phyloP scores from a whole-genome alignment of 192 early-diverging fungal genomes.

The Paraglomus brasilianum region DNA sequence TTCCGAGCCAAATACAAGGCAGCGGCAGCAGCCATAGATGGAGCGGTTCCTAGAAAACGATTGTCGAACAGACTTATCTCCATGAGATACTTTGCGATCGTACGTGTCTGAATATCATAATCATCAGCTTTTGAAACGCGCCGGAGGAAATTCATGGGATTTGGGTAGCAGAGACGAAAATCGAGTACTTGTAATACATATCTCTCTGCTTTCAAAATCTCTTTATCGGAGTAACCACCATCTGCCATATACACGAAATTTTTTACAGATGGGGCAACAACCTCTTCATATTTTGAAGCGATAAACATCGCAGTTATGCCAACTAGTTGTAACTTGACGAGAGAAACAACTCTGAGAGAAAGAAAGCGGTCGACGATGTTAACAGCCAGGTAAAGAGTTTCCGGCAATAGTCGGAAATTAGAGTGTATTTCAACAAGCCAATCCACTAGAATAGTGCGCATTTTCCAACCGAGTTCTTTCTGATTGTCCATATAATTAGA shows the following conservation, averaged over 20 bases:
- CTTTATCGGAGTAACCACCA: constrained; percentile 71
- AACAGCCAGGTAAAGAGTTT: constrained; percentile 90
- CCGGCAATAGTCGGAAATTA: constrained; percentile 88
- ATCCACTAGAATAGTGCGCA: constrained; percentile 91
- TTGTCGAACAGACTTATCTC: constrained; percentile 90
- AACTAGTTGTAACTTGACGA: constrained; percentile 91
- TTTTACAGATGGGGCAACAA: constrained; percentile 73
- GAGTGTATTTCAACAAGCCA: constrained; percentile 94
- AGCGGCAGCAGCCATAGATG: constrained; percentile 78
- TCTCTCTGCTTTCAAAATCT: constrained; percentile 89
- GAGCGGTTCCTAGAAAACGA: constrained; percentile 65
- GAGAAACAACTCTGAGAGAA: constrained; percentile 75
- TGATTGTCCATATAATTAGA: constrained; percentile 82
- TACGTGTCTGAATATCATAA: constrained; percentile 89
- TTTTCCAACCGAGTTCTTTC: constrained; percentile 84
- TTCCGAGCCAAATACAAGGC: constrained; percentile 75
- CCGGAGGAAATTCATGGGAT: constrained; percentile 90
- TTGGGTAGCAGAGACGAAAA: constrained; percentile 87
- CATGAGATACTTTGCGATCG: constrained; percentile 94
- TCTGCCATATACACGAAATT: constrained; percentile 89
- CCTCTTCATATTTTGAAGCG: constrained; percentile 96
- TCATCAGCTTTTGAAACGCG: constrained; percentile 85
- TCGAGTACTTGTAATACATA: constrained; percentile 86
- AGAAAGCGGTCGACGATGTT: constrained; percentile 97
- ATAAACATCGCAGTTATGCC: constrained; percentile 89